Conservation (phyloP, 1,284 basidiomycete genomes). For the Boletus subluridellus region DNA sequence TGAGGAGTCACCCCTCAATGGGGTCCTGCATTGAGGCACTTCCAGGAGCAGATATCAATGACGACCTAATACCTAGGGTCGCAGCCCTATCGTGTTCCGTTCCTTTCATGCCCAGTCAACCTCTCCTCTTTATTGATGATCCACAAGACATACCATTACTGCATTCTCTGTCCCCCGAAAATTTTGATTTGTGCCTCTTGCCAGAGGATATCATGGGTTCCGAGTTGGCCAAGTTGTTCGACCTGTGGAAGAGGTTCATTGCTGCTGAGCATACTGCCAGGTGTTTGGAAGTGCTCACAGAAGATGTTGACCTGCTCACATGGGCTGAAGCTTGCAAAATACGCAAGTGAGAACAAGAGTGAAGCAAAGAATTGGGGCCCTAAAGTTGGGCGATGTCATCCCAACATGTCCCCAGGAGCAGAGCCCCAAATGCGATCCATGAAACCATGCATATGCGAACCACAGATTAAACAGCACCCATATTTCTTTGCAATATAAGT, state of each 20-base stretch:
- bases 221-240: too few relatives aligned
- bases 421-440: constrained; percentile 21
- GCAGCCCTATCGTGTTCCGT: constrained; percentile 7
- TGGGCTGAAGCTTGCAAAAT: constrained; percentile 44
- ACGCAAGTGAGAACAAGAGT: constrained; percentile 50
- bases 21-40: constrained; percentile 8
- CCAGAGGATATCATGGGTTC: too few relatives aligned
- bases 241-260: constrained; percentile 35
- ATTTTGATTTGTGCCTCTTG: too few relatives aligned
- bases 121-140: constrained; percentile 41
- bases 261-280: constrained; percentile 42
- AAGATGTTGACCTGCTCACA: constrained; percentile 38
- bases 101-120: constrained; percentile 18
- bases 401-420: constrained; percentile 22
- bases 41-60: constrained; percentile 39
- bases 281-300: constrained; percentile 35
- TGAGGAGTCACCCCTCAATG: too few relatives aligned
- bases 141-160: constrained; percentile 33
- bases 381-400: constrained; percentile 41
- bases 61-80: constrained; percentile 33
- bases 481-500: too few relatives aligned
- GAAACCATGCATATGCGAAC: constrained; percentile 5
- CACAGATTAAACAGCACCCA: too few relatives aligned
- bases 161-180: too few relatives aligned
- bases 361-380: constrained; percentile 48